Evolutionary conservation across 2,329 filamentous ascomycete genomes (phyloP).

Genomic region (Bipolaris sorokiniana): DNA sequence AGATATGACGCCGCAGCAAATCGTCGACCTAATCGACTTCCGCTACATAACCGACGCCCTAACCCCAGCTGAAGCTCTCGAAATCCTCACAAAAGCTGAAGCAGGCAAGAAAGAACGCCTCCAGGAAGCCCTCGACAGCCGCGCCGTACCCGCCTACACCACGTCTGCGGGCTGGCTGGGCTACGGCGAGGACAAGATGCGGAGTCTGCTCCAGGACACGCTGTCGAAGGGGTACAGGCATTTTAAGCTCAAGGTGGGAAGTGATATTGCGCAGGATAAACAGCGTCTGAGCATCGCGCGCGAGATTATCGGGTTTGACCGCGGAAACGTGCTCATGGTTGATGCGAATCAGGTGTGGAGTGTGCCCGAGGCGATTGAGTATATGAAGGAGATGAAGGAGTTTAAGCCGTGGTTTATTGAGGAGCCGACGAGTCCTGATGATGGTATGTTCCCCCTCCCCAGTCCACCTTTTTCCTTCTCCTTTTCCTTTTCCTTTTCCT

Average conservation of each 20-base stretch:
- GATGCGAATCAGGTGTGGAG: conserved; percentile 94
- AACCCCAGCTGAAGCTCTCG: conserved; percentile 81
- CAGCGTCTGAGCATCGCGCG: conserved; percentile 74
- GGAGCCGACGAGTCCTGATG: conserved; percentile 89
- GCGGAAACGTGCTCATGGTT: conserved; percentile 86
- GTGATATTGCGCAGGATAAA: conserved; percentile 72
- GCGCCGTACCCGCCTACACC: conserved; percentile 87
- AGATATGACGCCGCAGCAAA: conserved; percentile 87
- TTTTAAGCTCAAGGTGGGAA: conserved; percentile 92
- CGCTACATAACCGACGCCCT: conserved; percentile 94
- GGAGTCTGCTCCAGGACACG: conserved; percentile 73
- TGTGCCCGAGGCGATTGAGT: conserved; percentile 84
- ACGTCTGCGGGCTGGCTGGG: conserved; percentile 92
- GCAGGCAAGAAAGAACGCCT: conserved; percentile 73
- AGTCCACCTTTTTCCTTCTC: not conserved
- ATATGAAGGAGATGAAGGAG: conserved; percentile 81
- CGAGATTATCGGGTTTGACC: conserved; percentile 80
- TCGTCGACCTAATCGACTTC: conserved; percentile 90
- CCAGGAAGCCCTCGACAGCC: conserved; percentile 72
- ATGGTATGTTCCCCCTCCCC: conserved; percentile 50
- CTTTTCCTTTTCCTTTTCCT: not conserved
- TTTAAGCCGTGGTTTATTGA: conserved; percentile 96
- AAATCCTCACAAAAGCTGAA: conserved; percentile 70
- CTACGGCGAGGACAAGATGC: conserved; percentile 88
- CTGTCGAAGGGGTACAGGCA: conserved; percentile 77